Percentiles rank a stretch among this genome's conserved stretches.
These are phyloP conservation scores for Brassica nigra DNA, from an alignment of 345 rosid genomes.

Conservation along the genomic window DNA sequence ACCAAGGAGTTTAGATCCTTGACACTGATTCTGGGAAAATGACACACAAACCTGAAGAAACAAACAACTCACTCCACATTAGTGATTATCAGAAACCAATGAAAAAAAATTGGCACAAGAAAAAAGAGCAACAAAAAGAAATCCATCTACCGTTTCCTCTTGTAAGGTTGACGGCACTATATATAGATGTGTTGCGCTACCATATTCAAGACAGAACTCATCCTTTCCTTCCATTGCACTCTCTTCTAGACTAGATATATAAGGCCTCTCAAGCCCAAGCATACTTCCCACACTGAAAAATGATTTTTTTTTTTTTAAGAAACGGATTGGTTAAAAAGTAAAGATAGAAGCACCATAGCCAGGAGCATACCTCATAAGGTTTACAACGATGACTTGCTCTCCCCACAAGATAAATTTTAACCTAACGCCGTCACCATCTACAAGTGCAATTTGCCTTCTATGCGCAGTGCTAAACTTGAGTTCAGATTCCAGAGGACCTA, in stretches of 20 bases:
- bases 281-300: constrained; percentile 75
- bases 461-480: constrained; percentile 53
- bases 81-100: constrained; percentile 15
- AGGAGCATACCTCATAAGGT: constrained; percentile 76
- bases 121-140: not conserved
- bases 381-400: constrained; percentile 77
- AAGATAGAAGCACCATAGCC: constrained; percentile 19
- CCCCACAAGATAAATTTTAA: constrained; percentile 85
- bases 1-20: constrained; percentile 64
- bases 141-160: constrained; percentile 67
- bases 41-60: constrained; percentile 64
- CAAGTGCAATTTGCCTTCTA: constrained; percentile 67
- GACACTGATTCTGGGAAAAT: constrained; percentile 62
- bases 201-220: constrained; percentile 86
- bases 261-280: constrained; percentile 91
- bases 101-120: not conserved
- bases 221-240: constrained; percentile 56
- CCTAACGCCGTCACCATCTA: constrained; percentile 68
- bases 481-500: constrained; percentile 66
- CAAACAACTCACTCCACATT: constrained; percentile 32
- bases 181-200: constrained; percentile 87
- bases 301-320: constrained; percentile 13
- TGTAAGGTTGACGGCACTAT: constrained; percentile 76
- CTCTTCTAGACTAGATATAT: constrained; percentile 60
- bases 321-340: constrained; percentile 14